Percentiles rank a stretch among this genome's conserved stretches.
phyloP scores from a whole-genome alignment of 2,329 filamentous ascomycete genomes.

The Cordyceps tenuipes region DNA sequence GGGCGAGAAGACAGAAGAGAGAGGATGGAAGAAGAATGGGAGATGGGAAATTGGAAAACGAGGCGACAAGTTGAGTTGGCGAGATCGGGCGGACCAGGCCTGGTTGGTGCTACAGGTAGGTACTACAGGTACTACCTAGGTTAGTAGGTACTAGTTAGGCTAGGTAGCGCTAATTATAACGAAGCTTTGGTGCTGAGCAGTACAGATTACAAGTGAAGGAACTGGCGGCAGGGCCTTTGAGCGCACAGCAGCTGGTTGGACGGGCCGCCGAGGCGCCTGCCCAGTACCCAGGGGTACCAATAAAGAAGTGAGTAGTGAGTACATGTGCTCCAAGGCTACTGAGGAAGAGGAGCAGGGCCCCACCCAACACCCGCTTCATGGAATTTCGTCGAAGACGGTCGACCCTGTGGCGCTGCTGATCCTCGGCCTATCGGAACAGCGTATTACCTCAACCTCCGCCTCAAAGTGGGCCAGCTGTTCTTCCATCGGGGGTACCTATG shows the following conservation, averaged over 20 bases:
- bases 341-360: background rate
- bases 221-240: background rate
- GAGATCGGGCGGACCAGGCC: background rate
- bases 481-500: background rate
- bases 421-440: conserved; percentile 6
- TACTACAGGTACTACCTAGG: too few species aligned
- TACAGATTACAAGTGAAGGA: too few species aligned
- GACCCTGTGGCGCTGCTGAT: conserved; percentile 30
- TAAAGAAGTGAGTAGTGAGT: too few species aligned
- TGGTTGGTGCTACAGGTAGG: too few species aligned
- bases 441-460: background rate
- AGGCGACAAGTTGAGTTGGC: background rate
- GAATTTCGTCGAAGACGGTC: conserved; percentile 34
- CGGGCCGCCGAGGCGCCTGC: too few species aligned
- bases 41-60: background rate
- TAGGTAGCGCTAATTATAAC: too few species aligned
- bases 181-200: too few species aligned
- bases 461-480: background rate
- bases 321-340: too few species aligned
- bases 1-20: background rate
- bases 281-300: too few species aligned
- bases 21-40: background rate
- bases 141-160: too few species aligned
- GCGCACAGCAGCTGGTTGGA: too few species aligned
- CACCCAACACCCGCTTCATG: conserved; percentile 29